Evolutionary conservation across 108 stramenopile species (phyloP).

Genomic region (Seminavis robusta): DNA sequence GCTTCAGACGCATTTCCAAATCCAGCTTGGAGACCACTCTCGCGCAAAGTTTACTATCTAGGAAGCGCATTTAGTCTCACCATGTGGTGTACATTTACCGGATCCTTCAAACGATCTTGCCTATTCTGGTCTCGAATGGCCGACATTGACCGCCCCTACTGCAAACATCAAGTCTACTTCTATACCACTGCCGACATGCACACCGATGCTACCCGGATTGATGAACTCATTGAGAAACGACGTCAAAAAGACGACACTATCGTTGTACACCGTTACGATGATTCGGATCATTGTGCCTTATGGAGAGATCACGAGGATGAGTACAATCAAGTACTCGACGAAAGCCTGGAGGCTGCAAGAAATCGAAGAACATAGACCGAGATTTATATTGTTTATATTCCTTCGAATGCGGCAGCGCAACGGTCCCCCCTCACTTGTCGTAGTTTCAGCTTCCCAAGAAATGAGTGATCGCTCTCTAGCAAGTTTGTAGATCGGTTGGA

Average conservation of each 20-base stretch:
- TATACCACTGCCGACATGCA: conserved; percentile 5
- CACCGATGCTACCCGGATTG: neutral
- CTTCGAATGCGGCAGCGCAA: too few relatives aligned
- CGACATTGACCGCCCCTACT: neutral
- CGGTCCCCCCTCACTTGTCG: too few relatives aligned
- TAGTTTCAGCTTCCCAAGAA: too few relatives aligned
- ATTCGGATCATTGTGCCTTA: conserved; percentile 14
- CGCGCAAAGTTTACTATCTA: neutral
- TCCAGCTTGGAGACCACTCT: neutral
- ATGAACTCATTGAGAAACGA: conserved; percentile 4
- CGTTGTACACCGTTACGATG: conserved; percentile 7
- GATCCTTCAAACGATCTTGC: neutral
- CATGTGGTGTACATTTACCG: conserved; percentile 1
- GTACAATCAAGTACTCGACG: neutral
- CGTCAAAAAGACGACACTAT: neutral
- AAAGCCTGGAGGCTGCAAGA: conserved; percentile 14
- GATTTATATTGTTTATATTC: too few relatives aligned
- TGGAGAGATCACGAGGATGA: conserved; percentile 9
- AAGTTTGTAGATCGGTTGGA: too few relatives aligned
- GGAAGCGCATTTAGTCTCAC: neutral
- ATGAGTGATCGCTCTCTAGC: too few relatives aligned
- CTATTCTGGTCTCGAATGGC: conserved; percentile 4
- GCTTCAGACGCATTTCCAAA: neutral
- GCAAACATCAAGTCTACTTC: neutral
- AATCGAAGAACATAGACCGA: too few relatives aligned